Evolutionary conservation across 2,329 filamentous ascomycete species (phyloP), one percentile per base, ranked within the genome.

Genomic region (Phaeophleospora eucalypticola): DNA sequence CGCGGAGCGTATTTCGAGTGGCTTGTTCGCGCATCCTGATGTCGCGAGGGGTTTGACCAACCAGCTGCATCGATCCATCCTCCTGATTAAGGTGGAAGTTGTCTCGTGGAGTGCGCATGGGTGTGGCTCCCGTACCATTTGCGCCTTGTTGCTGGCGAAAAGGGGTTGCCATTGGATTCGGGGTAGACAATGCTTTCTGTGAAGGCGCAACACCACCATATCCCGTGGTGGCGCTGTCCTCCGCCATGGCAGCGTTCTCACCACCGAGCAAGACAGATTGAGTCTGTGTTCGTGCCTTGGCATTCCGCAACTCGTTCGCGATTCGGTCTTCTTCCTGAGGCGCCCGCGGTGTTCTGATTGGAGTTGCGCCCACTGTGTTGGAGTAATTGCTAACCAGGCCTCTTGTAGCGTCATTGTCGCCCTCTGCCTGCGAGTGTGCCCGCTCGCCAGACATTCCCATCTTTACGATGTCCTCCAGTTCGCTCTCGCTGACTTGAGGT

Each of bases 391-490:
- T 89, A 48, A 97, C 80, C 37, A 98, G 75, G 3, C 90, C 89
- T 56, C 86, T 82, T 0, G 90, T 95, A 43, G 87, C 82, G 63
- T 89, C 82, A 54, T 90, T 94, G 49, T 95, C 89, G 65, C 87
- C 86, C 43, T 83, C 82, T 3, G 87, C 88, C 65, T 87, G 75
- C 53, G 78, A 73, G 60, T 83, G 89, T 36, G 93, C 93, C 42
- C 85, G 83, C 63, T 96, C 89, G 32, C 91, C 93, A 50, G 89
- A 81, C 79, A 95, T 87, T 36, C 93, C 91, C 89, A 97, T 95
- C 74, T 98, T 98, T 55, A 98, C 89, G 62, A 98, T 97, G 57
- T 96, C 90, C 64, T 98, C 93, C 49, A 98, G 75, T 69, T 98
- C 93, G 36, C 82, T 79, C 62, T 98, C 93, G 66, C 87, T 84